Evolutionary conservation across 352 stramenopile species (phyloP).

Genomic region (Pythium pyrilobum): DNA sequence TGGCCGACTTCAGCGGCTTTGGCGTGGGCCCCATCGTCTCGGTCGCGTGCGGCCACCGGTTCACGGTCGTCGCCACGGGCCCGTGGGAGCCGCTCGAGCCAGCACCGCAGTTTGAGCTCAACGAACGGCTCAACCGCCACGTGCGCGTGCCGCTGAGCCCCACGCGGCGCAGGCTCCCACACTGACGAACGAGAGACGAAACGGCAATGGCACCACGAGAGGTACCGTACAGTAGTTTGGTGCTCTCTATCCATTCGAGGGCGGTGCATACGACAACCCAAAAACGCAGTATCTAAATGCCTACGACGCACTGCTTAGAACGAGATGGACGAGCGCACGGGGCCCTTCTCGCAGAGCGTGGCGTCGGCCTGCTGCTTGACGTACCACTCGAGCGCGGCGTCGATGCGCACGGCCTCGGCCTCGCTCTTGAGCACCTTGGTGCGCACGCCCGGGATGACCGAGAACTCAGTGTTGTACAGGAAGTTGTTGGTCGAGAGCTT

Average conservation of each 20-base stretch:
- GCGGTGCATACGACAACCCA: too few relatives aligned
- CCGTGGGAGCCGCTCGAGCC: conserved; percentile 39
- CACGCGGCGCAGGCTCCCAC: neutral
- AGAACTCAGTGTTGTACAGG: conserved; percentile 50
- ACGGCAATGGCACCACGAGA: too few relatives aligned
- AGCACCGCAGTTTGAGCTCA: conserved; percentile 31
- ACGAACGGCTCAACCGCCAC: conserved; percentile 47
- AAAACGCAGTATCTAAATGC: neutral
- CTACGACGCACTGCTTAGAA: conserved; percentile 6
- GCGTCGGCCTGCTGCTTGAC: conserved; percentile 21
- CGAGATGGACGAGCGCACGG: conserved; percentile 14
- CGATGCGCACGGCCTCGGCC: conserved; percentile 41
- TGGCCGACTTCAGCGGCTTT: conserved; percentile 28
- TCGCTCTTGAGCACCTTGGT: conserved; percentile 37
- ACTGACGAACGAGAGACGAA: neutral
- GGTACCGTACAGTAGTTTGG: neutral
- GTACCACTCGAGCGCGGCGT: conserved; percentile 41
- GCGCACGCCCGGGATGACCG: conserved; percentile 26
- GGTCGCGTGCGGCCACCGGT: conserved; percentile 44
- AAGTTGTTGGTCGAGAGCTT: conserved; percentile 54
- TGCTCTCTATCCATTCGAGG: neutral
- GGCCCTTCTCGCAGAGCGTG: conserved; percentile 20
- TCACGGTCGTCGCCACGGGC: conserved; percentile 54
- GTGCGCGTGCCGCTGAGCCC: conserved; percentile 13
- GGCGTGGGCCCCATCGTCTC: conserved; percentile 46